Evolutionary conservation across 805 yeast species (phyloP).

Genomic region (Soucietia sequanensis): DNA sequence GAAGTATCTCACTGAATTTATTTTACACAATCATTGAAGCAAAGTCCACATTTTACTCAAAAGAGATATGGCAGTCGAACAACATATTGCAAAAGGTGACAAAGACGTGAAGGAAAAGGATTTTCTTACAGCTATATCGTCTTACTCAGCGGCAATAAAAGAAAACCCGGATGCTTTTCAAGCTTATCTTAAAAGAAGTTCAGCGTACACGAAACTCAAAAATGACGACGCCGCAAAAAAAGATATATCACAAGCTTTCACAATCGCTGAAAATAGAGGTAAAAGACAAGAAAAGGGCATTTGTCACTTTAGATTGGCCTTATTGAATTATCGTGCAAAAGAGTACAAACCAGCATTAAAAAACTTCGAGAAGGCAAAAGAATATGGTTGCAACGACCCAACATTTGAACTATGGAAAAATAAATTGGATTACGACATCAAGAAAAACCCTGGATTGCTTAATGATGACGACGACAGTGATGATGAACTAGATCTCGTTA

Average conservation of each 20-base stretch:
- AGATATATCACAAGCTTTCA: slow-evolving; percentile 45
- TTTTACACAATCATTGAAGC: not conserved
- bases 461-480: slow-evolving; percentile 9
- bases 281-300: slow-evolving; percentile 46
- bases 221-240: slow-evolving; percentile 48
- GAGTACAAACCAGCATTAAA: slow-evolving; percentile 39
- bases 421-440: slow-evolving; percentile 33
- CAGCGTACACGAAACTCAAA: slow-evolving; percentile 45
- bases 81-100: slow-evolving; percentile 37
- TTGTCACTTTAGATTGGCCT: slow-evolving; percentile 49
- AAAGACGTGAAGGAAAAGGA: slow-evolving; percentile 28
- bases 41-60: not conserved
- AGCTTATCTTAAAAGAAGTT: slow-evolving; percentile 50
- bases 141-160: slow-evolving; percentile 38
- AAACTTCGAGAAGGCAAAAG: slow-evolving; percentile 42
- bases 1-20: no score
- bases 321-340: slow-evolving; percentile 45
- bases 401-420: slow-evolving; percentile 49
- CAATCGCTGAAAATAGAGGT: slow-evolving; percentile 45
- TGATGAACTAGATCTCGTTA: no score
- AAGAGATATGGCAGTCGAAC: slow-evolving; percentile 43
- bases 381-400: slow-evolving; percentile 42
- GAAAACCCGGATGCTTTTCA: slow-evolving; percentile 45
- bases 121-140: slow-evolving; percentile 42
- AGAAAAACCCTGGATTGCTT: slow-evolving; percentile 17